Conservation (phyloP, 768 basidiomycete genomes). For the Ramaria sp. region DNA sequence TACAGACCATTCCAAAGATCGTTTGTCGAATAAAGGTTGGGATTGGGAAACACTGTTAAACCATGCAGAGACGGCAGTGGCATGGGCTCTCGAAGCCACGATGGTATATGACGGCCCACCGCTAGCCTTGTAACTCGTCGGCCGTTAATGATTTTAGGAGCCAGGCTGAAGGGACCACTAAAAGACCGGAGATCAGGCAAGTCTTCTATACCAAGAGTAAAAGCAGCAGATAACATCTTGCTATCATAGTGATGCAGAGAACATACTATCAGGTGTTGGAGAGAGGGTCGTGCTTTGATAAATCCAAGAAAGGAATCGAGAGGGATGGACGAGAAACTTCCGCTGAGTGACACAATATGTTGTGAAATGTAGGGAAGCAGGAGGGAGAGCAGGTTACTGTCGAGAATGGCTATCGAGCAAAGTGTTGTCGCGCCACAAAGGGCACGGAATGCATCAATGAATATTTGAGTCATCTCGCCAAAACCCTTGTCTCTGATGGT, state of each 20-base stretch:
- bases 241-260: neutral
- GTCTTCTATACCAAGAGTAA: neutral
- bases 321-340: neutral
- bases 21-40: too few relatives aligned
- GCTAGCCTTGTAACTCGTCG: neutral
- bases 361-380: neutral
- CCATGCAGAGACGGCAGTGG: too few relatives aligned
- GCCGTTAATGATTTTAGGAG: neutral
- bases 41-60: too few relatives aligned
- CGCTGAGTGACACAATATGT: neutral
- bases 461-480: too few relatives aligned
- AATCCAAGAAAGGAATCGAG: neutral
- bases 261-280: neutral
- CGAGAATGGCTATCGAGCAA: neutral
- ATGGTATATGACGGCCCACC: too few relatives aligned
- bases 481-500: neutral
- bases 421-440: neutral
- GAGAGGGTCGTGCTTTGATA: neutral
- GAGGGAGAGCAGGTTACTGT: neutral
- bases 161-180: neutral
- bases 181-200: neutral
- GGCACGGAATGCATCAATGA: neutral
- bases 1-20: too few relatives aligned
- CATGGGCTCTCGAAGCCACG: too few relatives aligned
- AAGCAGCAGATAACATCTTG: neutral